phyloP scores from a whole-genome alignment of 306 rosid species.

The Pterocarpus santalinus region DNA sequence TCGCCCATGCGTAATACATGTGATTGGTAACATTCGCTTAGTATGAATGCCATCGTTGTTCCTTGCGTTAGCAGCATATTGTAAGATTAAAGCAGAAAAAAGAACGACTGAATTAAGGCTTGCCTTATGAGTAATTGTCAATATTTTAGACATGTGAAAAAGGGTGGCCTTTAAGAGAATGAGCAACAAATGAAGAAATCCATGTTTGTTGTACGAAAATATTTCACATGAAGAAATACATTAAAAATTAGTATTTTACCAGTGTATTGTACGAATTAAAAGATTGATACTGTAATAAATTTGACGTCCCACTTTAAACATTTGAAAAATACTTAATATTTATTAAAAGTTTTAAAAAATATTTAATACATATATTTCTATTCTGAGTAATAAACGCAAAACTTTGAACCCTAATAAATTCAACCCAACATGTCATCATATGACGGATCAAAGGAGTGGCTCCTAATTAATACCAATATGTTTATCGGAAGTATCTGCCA shows the following conservation, averaged over 20 bases:
- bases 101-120: not conserved
- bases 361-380: too few species aligned
- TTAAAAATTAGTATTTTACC: not conserved
- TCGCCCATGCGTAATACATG: conserved; percentile 9
- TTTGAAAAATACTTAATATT: too few species aligned
- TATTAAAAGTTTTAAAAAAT: too few species aligned
- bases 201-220: not conserved
- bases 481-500: not conserved
- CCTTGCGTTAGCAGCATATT: not conserved
- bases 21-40: not conserved
- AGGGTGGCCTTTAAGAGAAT: not conserved
- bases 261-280: not conserved
- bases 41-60: not conserved
- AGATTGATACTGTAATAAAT: too few species aligned
- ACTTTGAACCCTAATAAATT: not conserved
- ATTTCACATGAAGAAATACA: not conserved
- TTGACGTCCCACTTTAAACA: too few species aligned
- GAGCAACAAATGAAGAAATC: not conserved
- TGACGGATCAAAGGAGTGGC: not conserved
- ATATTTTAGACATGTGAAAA: conserved; percentile 24
- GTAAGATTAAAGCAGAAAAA: not conserved
- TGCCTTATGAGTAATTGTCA: not conserved
- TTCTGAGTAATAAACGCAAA: too few species aligned
- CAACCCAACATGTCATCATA: not conserved
- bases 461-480: not conserved